Base-by-base conservation (phyloP, 1,284 basidiomycete genomes). In the Fomitopsis palustris region DNA sequence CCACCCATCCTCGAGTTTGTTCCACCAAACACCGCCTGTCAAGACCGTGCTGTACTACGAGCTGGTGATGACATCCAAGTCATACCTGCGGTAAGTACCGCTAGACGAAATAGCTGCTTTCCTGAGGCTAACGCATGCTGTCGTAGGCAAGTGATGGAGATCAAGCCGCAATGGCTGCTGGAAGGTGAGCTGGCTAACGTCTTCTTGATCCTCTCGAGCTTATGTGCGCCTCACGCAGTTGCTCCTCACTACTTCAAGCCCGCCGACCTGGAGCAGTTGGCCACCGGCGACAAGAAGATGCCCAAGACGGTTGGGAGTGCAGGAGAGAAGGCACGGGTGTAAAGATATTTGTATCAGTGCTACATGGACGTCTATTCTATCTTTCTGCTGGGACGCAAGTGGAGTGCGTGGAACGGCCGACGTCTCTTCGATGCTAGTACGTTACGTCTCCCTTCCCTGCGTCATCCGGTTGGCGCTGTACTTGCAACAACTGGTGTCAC, bases 231-330 rank as follows among this genome's bases (percentile, higher is more conserved):
- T n/a, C n/a, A 6, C 52, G 8, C 66, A 93, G 93, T 96, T 41
- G 95, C 95, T 1, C 94, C 95, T 1, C 95, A 97, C 72, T 96
- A 95, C 73, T 97, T 96, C 82, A 95, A 94, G 72, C 83, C 85
- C 33, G 86, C 88, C 5, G 94, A 96, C 71, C 77, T 96, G 56
- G 93, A 97, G 65, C 87, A 94, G 67, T 73, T 95, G 58, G 81
- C 91, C 1, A 84, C 85, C 9, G 88, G 89, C 17, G 91, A 93
- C 64, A 93, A 90, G 75, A 96, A 96, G 77, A 93, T 96, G 93
- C 94, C 92, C 14, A 95, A 95, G 67, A 75, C 73, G 12, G 64
- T 77, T 29, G 82, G 80, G 27, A 71, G 70, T 56, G 56, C 61
- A 57, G 62, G 67, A 27, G 61, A 59, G 47, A 59, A 56, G 31